These are phyloP conservation scores for Suillus decipiens DNA, from an alignment of 768 basidiomycete genomes.

Conservation along the genomic window DNA sequence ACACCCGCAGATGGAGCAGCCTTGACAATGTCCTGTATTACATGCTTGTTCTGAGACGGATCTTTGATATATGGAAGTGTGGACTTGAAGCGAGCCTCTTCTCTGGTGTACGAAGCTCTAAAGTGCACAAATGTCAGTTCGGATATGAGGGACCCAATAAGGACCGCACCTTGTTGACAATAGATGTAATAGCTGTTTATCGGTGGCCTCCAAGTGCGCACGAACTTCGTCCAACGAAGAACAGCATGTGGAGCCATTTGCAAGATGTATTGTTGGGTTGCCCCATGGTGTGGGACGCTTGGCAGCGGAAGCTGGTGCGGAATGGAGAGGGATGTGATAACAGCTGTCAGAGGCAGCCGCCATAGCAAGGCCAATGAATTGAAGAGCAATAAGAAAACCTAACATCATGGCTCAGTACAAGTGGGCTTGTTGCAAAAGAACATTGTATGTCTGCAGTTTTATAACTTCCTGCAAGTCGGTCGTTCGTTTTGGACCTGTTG, in stretches of 20 bases:
- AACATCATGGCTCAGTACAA: background rate
- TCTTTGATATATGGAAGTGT: conserved; percentile 16
- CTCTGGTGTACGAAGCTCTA: conserved; percentile 24
- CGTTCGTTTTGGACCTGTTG: too few species aligned
- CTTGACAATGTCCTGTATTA: conserved; percentile 23
- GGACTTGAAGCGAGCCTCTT: conserved; percentile 28
- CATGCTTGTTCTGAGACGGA: conserved; percentile 18
- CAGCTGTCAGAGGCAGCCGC: conserved; percentile 17
- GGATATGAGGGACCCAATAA: background rate
- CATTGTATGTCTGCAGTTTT: background rate
- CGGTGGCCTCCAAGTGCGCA: conserved; percentile 19
- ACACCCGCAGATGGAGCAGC: conserved; percentile 19
- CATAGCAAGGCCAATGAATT: background rate
- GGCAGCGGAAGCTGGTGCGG: conserved; percentile 18
- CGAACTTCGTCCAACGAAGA: conserved; percentile 25
- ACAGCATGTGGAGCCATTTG: conserved; percentile 28
- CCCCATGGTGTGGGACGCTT: conserved; percentile 27
- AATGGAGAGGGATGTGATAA: conserved; percentile 18
- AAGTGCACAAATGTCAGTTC: background rate
- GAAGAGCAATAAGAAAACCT: background rate
- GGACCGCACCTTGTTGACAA: conserved; percentile 20
- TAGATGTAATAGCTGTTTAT: conserved; percentile 21
- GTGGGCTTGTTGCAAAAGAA: background rate
- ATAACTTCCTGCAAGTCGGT: background rate
- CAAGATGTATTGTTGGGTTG: conserved; percentile 17